Percentiles rank a stretch among this genome's conserved stretches.
phyloP scores from a whole-genome alignment of 2,329 filamentous ascomycete genomes.

The Talaromyces sp. region DNA sequence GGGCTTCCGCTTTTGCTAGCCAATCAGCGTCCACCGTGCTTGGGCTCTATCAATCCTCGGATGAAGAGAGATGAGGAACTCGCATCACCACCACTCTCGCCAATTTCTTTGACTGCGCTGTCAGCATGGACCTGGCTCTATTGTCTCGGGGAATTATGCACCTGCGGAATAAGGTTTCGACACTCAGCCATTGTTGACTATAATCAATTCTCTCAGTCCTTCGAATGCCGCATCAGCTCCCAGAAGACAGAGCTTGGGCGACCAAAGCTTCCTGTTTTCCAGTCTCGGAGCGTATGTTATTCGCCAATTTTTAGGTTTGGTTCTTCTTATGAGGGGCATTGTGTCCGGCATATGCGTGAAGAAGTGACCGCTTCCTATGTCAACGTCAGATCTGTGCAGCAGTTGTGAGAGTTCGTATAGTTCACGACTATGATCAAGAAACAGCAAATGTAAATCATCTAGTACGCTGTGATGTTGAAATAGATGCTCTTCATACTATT shows the following conservation, averaged over 20 bases:
- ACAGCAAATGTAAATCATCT: neutral
- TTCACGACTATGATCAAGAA: neutral
- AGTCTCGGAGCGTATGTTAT: neutral
- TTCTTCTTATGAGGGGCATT: neutral
- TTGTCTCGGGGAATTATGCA: too few relatives aligned
- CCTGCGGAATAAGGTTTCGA: neutral
- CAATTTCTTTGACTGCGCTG: too few relatives aligned
- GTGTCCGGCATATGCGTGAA: neutral
- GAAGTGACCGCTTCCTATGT: neutral
- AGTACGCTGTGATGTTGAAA: too few relatives aligned
- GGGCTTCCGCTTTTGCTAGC: neutral
- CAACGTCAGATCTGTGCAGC: neutral
- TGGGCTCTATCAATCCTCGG: neutral
- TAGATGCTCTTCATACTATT: too few relatives aligned
- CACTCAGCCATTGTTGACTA: neutral
- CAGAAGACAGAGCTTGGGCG: neutral
- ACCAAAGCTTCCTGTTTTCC: neutral
- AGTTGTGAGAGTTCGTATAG: neutral
- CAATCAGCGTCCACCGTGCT: neutral
- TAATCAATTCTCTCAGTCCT: neutral
- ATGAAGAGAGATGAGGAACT: neutral
- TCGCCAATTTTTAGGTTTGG: neutral
- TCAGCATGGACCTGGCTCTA: too few relatives aligned
- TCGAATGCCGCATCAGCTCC: neutral
- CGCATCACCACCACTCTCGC: neutral